phyloP scores from a whole-genome alignment of 2,329 filamentous ascomycete genomes.

The Microcera coccophila region DNA sequence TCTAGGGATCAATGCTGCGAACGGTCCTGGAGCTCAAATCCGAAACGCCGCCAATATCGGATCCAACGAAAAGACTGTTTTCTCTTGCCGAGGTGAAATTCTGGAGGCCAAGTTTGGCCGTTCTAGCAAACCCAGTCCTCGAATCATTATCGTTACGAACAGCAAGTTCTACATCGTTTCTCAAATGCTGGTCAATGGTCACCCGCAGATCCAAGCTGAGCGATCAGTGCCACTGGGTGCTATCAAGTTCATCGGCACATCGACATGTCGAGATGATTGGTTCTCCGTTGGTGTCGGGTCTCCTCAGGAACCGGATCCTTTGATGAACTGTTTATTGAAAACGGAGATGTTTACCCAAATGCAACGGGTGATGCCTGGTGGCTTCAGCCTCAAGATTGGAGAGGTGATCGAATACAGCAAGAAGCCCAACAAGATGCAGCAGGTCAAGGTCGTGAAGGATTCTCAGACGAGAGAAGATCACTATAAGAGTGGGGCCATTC shows the following conservation, averaged over 20 bases:
- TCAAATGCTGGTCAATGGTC: slow-evolving; percentile 76
- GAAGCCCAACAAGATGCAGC: slow-evolving; percentile 88
- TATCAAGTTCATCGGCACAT: slow-evolving; percentile 82
- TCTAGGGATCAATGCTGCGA: slow-evolving; percentile 76
- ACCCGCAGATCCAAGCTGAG: slow-evolving; percentile 77
- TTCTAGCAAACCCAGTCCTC: slow-evolving; percentile 87
- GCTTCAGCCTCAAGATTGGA: slow-evolving; percentile 77
- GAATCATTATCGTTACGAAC: slow-evolving; percentile 78
- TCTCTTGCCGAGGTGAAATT: slow-evolving; percentile 87
- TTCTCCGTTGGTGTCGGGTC: slow-evolving; percentile 90
- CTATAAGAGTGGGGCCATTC: slow-evolving; percentile 91
- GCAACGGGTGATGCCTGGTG: slow-evolving; percentile 71
- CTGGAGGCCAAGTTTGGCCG: slow-evolving; percentile 93
- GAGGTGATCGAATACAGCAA: slow-evolving; percentile 92
- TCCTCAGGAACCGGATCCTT: slow-evolving; percentile 85
- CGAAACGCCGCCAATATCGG: slow-evolving; percentile 69
- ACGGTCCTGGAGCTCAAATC: slow-evolving; percentile 76
- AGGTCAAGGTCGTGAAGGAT: slow-evolving; percentile 88
- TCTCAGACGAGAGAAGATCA: slow-evolving; percentile 70
- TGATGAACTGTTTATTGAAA: slow-evolving; percentile 91
- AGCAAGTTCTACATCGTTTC: slow-evolving; percentile 86
- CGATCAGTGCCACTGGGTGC: slow-evolving; percentile 77
- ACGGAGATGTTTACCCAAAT: slow-evolving; percentile 96
- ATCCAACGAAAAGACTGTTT: slow-evolving; percentile 70
- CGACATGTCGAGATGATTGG: slow-evolving; percentile 88